Percentiles rank a stretch among this genome's conserved stretches.
Evolutionary conservation across 2,329 filamentous ascomycete genomes (phyloP).

Genomic region (Penicillium sp.): DNA sequence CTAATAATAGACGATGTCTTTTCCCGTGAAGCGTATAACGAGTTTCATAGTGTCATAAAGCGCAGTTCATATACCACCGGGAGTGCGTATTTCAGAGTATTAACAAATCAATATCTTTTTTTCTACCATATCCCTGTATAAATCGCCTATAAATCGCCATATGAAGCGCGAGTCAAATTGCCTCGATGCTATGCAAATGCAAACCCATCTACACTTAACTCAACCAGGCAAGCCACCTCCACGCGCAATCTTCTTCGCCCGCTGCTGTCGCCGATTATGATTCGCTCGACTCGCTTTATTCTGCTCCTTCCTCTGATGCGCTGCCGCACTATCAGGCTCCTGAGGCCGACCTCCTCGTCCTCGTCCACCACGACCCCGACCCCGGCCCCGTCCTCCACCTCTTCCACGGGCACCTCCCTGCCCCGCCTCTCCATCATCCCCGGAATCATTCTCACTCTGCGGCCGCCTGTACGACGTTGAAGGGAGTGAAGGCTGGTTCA

Average conservation of each 20-base stretch:
- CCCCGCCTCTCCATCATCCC: constrained; percentile 47
- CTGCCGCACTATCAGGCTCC: constrained; percentile 64
- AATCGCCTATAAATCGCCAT: neutral
- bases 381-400: constrained; percentile 50
- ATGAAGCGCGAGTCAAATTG: neutral
- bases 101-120: constrained; percentile 13
- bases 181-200: neutral
- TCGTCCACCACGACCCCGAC: constrained; percentile 51
- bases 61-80: neutral
- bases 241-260: constrained; percentile 61
- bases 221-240: constrained; percentile 46
- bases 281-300: constrained; percentile 80
- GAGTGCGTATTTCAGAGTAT: neutral
- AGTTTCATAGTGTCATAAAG: constrained; percentile 5
- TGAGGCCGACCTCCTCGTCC: constrained; percentile 25
- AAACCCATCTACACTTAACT: neutral
- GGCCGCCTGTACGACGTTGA: constrained; percentile 62
- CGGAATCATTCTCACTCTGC: constrained; percentile 46
- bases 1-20: neutral
- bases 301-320: constrained; percentile 74
- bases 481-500: constrained; percentile 61
- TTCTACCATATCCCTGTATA: neutral
- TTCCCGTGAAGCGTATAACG: constrained; percentile 1
- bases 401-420: constrained; percentile 45
- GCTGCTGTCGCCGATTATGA: constrained; percentile 75